Percentiles rank a stretch among this genome's conserved stretches.
These are phyloP conservation scores for Fragaria nilgerrensis DNA, from an alignment of 306 rosid species.

Conservation along the genomic window DNA sequence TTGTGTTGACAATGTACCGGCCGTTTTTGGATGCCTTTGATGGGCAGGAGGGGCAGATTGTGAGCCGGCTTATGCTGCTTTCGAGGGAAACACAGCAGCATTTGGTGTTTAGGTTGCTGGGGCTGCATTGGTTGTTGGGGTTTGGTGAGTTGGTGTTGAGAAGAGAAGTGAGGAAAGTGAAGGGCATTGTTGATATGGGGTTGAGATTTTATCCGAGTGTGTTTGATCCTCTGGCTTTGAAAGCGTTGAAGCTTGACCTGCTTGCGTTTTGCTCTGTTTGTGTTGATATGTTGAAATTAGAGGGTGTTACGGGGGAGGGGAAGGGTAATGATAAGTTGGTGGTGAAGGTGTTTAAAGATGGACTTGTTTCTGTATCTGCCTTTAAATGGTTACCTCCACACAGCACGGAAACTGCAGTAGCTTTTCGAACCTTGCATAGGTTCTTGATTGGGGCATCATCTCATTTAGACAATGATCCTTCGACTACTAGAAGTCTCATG, in stretches of 20 bases:
- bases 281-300: constrained; percentile 31
- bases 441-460: constrained; percentile 75
- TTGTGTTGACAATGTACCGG: constrained; percentile 71
- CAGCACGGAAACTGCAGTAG: constrained; percentile 79
- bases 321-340: constrained; percentile 32
- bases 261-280: constrained; percentile 60
- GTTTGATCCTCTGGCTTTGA: constrained; percentile 88
- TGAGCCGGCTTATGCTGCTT: constrained; percentile 53
- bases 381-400: constrained; percentile 84
- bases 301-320: constrained; percentile 29
- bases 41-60: constrained; percentile 73
- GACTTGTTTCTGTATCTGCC: constrained; percentile 76
- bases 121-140: constrained; percentile 89
- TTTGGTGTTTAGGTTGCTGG: constrained; percentile 80
- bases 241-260: constrained; percentile 88
- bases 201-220: constrained; percentile 57
- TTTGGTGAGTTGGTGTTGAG: constrained; percentile 48
- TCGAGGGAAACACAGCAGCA: constrained; percentile 69
- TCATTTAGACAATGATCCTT: constrained; percentile 63
- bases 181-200: constrained; percentile 37
- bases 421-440: constrained; percentile 67
- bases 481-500: constrained; percentile 58
- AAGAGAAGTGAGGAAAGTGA: constrained; percentile 38
- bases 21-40: constrained; percentile 73
- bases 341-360: constrained; percentile 69